Percentiles rank a stretch among this genome's conserved stretches.
Conservation (phyloP, 495 filamentous ascomycete genomes). For the Neurospora sp. region DNA sequence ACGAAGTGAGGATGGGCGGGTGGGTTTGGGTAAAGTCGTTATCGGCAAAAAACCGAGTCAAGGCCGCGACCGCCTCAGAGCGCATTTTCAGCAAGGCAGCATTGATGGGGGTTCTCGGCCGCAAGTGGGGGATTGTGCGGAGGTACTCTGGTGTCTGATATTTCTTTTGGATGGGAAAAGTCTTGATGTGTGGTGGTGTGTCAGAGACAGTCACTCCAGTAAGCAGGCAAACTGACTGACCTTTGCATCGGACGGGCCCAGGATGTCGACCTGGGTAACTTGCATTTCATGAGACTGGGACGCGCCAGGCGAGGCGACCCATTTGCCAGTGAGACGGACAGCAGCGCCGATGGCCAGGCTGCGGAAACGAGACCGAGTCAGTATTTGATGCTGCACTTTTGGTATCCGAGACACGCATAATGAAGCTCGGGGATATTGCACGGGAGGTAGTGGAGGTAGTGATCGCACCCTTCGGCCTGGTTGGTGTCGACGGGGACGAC, state of each 20-base stretch:
- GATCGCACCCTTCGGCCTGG: constrained; percentile 66
- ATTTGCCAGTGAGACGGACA: constrained; percentile 68
- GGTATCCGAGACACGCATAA: constrained; percentile 16
- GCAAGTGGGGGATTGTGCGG: constrained; percentile 81
- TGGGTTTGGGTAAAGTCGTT: constrained; percentile 77
- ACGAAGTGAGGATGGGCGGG: constrained; percentile 89
- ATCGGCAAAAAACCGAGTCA: constrained; percentile 61
- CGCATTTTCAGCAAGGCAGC: constrained; percentile 71
- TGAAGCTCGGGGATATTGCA: neutral
- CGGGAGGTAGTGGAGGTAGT: constrained; percentile 10
- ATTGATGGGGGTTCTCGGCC: constrained; percentile 73
- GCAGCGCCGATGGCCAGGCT: constrained; percentile 75
- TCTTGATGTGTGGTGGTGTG: constrained; percentile 39
- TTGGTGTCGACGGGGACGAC: constrained; percentile 53
- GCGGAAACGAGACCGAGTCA: constrained; percentile 17
- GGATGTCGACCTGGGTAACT: constrained; percentile 52
- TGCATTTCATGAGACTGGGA: constrained; percentile 75
- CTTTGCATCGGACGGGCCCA: constrained; percentile 69
- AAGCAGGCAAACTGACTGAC: constrained; percentile 38
- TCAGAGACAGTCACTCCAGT: constrained; percentile 6
- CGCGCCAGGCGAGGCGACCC: constrained; percentile 62
- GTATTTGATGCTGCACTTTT: too few species aligned
- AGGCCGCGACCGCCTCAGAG: constrained; percentile 62
- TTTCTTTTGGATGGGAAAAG: constrained; percentile 87
- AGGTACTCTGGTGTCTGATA: constrained; percentile 85